phyloP scores from a whole-genome alignment of 2,329 filamentous ascomycete species.

The Tolypocladium amazonense region DNA sequence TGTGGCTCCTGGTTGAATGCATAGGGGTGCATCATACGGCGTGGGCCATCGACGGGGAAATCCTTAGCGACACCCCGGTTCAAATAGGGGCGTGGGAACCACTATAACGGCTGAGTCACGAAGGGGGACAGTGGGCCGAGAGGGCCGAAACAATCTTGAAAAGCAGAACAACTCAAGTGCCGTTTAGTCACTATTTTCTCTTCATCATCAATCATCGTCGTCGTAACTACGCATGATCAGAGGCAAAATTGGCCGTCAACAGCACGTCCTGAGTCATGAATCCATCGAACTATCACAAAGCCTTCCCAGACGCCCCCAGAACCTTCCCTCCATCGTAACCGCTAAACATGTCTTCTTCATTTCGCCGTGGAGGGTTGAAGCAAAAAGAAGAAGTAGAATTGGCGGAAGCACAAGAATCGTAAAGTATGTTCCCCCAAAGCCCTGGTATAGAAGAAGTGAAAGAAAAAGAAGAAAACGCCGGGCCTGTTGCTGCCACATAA shows the following conservation, averaged over 20 bases:
- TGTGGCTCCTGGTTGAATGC: constrained; percentile 77
- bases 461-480: not conserved
- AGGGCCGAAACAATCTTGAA: not conserved
- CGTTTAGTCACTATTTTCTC: not conserved
- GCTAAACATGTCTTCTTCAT: not conserved
- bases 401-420: not conserved
- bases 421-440: not conserved
- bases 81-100: constrained; percentile 32
- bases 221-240: not conserved
- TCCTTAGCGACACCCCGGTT: constrained; percentile 38
- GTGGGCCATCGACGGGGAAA: constrained; percentile 39
- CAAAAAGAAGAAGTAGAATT: not conserved
- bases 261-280: not conserved
- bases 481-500: not conserved
- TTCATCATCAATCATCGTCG: not conserved
- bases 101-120: not conserved
- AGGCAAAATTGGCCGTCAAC: not conserved
- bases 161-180: not conserved
- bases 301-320: not conserved
- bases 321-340: not conserved
- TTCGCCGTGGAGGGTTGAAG: not conserved
- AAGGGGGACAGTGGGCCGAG: not conserved
- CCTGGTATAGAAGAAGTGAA: not conserved
- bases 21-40: constrained; percentile 43
- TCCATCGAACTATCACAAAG: not conserved